Evolutionary conservation across 345 rosid species (phyloP), one percentile per base, ranked within the genome.

Genomic region (Abelmoschus esculentus): DNA sequence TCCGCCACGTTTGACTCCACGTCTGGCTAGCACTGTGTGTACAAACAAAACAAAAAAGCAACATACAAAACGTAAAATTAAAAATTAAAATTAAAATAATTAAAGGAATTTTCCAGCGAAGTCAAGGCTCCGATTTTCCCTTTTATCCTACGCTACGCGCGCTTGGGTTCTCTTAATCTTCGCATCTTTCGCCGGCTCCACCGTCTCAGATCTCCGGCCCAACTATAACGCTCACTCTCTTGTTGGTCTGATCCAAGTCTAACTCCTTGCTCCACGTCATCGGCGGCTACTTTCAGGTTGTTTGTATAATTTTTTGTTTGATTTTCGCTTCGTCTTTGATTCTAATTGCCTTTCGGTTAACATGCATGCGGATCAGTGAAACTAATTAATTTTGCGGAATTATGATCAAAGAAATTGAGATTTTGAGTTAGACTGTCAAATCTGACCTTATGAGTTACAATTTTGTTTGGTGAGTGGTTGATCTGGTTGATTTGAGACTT

Each of bases 121-220:
- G 65, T 60, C 42, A 66, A 70, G 60, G 14, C 36, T 18, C 19
- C 50, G 36, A 13, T 14, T 42, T 18, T 52, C n/a, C 8, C 36
- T 44, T 61, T 57, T 50, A 40, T 73, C 74, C 69, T 71, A 47
- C 28, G 57, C 26, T 53, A 17, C 75, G 73, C 78, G 18, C 59
- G 67, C 29, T 54, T 31, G 10, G 54, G 10, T 32, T 68, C 36
- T 52, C 78, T 66, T 84, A 78, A 71, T 73, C 75, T 70, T 73
- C 83, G 83, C 82, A 74, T 74, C 75, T 61, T 44, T 62, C 71
- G 67, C 55, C 53, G 75, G 61, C 66, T 67, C 14, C 70, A 3
- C 26, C 49, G 31, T 66, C 19, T 55, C 54, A 54, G 75, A 77
- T 73, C 74, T 69, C 66, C 70, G 9, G 11, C 44, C 4, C 11